These are phyloP conservation scores for Scedosporium dehoogii DNA, from an alignment of 2,329 filamentous ascomycete species.

Conservation along the genomic window DNA sequence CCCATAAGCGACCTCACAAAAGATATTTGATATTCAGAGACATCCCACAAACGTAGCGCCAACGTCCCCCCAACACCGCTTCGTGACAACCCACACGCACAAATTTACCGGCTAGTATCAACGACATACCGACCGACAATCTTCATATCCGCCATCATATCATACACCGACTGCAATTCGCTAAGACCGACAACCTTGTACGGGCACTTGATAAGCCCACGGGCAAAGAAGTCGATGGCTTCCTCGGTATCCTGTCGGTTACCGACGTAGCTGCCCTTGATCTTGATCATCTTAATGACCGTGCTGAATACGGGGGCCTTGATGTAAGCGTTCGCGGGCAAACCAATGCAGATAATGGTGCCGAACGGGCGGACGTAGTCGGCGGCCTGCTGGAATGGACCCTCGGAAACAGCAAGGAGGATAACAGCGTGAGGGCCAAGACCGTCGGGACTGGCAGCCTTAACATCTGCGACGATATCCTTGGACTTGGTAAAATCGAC, in stretches of 20 bases:
- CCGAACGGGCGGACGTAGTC: conserved; percentile 79
- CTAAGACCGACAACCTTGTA: conserved; percentile 77
- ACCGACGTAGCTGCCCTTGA: conserved; percentile 89
- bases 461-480: conserved; percentile 77
- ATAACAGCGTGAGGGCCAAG: conserved; percentile 81
- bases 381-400: conserved; percentile 90
- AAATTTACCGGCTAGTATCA: conserved; percentile 54
- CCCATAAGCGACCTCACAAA: too few relatives aligned
- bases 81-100: too few relatives aligned
- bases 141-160: conserved; percentile 60
- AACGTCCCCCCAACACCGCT: too few relatives aligned
- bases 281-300: conserved; percentile 81
- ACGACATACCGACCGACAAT: conserved; percentile 74
- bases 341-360: conserved; percentile 77
- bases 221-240: conserved; percentile 79
- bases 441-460: conserved; percentile 68
- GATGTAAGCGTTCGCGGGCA: conserved; percentile 72
- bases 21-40: too few relatives aligned
- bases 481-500: conserved; percentile 71
- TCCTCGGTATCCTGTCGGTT: conserved; percentile 83
- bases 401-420: conserved; percentile 77
- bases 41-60: too few relatives aligned
- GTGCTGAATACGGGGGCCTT: conserved; percentile 81
- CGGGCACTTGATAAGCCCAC: conserved; percentile 76
- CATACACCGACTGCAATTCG: conserved; percentile 71